Evolutionary conservation across 768 basidiomycete genomes (phyloP), one percentile per base, ranked within the genome.

Genomic region (Mycena crocata): DNA sequence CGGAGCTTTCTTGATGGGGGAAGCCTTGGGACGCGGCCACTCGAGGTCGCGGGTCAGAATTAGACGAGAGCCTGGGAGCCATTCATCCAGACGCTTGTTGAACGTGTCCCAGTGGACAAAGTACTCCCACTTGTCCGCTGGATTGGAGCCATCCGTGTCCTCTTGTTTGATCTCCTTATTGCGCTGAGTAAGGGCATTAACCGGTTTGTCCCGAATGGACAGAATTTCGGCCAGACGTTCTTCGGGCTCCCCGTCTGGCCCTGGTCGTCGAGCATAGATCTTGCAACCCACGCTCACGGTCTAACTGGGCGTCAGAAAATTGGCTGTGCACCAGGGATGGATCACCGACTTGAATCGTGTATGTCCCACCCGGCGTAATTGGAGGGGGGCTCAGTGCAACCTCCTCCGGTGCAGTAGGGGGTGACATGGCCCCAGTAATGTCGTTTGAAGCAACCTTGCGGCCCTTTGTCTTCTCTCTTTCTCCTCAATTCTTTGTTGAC

Each of bases 41-140:
- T 99, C 96, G 69, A 99, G 86, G 74, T 98, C 96, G 69, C 91
- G 86, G 64, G 82, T 85, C 48, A 96, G 83, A 44, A 99, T 87
- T 62, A 99, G 86, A 42, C 97, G 89, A 1, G 93, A 91, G 19
- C 93, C 94, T 17, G 92, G 82, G 26, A 99, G 92, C 98, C 98
- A 99, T 59, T 98, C 98, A 76, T 99, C 98, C 42, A 99, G 84
- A 68, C 98, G 96, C 78, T 99, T 99, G 84, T 99, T 99, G 86
- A 98, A 99, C 70, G 94, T 90, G 72, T 98, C 95, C 91, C 97
- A 99, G 75, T 99, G 98, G 23, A 99, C 95, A 75, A 99, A 99
- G 83, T 90, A 99, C 78, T 99, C 96, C 78, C 89, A 87, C 72
- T 92, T 90, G 77, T 95, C 94, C 73, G 91, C 91, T 12, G 88